Evolutionary conservation across 768 basidiomycete genomes (phyloP).

Genomic region (Tulasnella sp.): DNA sequence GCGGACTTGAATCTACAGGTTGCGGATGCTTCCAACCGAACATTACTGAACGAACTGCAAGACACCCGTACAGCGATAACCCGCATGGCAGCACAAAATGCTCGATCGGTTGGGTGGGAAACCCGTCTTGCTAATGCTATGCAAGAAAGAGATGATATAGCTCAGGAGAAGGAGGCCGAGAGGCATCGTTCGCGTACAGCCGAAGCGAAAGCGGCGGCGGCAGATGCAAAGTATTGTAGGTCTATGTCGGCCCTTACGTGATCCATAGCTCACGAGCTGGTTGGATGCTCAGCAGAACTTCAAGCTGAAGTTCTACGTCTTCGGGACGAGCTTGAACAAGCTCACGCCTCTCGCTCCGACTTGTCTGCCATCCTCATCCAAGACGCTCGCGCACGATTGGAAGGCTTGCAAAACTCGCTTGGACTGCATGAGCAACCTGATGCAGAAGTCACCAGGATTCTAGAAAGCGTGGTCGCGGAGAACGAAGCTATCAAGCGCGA

Average conservation of each 20-base stretch:
- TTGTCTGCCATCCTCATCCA: constrained; percentile 54
- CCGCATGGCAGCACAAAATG: constrained; percentile 55
- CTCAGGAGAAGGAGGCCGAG: constrained; percentile 69
- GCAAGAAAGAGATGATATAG: constrained; percentile 63
- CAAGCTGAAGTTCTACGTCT: constrained; percentile 54
- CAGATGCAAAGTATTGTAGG: constrained; percentile 58
- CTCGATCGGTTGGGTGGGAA: constrained; percentile 61
- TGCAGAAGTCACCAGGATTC: constrained; percentile 47
- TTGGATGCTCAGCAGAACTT: constrained; percentile 42
- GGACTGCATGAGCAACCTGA: constrained; percentile 18
- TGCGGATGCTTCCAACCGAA: too few relatives aligned
- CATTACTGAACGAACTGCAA: too few relatives aligned
- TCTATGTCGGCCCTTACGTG: constrained; percentile 1
- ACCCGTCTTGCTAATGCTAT: constrained; percentile 48
- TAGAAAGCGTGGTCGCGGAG: constrained; percentile 78
- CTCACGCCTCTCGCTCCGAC: constrained; percentile 47
- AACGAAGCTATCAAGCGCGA: constrained; percentile 76
- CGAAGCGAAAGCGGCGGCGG: constrained; percentile 49
- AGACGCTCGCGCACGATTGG: constrained; percentile 53
- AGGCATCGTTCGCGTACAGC: constrained; percentile 53
- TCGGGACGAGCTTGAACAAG: constrained; percentile 50
- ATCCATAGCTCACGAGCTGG: neutral
- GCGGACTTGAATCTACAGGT: too few relatives aligned
- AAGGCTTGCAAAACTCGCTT: constrained; percentile 49
- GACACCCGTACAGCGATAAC: too few relatives aligned